Evolutionary conservation across 2,329 filamentous ascomycete species (phyloP).

Genomic region (Fusarium sp.): DNA sequence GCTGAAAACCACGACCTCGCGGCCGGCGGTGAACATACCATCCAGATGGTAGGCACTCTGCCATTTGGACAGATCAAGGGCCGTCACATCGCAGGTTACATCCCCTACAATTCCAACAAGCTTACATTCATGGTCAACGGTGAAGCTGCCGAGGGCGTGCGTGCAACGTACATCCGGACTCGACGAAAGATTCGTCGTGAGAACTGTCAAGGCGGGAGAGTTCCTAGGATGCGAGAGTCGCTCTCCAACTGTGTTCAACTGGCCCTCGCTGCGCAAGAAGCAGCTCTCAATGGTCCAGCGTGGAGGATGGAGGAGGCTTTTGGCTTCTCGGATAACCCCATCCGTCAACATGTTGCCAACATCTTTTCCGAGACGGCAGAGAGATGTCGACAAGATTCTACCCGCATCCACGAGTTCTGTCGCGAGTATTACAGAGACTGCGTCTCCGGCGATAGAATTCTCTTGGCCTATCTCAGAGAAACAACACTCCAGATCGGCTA

Average conservation of each 20-base stretch:
- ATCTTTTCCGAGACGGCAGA: neutral
- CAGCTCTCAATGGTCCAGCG: neutral
- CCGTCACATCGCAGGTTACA: neutral
- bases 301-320: neutral
- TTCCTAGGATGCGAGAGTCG: neutral
- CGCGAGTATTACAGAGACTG: neutral
- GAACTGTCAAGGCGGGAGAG: neutral
- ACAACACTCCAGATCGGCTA: neutral
- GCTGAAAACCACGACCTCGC: slow-evolving; percentile 2
- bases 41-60: neutral
- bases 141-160: neutral
- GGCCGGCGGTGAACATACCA: neutral
- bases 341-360: neutral
- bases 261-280: neutral
- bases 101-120: slow-evolving; percentile 1
- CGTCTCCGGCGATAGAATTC: neutral
- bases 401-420: neutral
- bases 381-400: neutral
- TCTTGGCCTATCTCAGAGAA: neutral
- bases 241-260: neutral
- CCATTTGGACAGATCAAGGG: neutral
- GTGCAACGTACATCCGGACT: neutral
- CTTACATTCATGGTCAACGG: neutral
- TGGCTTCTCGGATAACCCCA: neutral
- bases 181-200: neutral